A percentile compares a stretch with the other conserved stretches of the same genome.
These are phyloP conservation scores for Didymella pomorum DNA, from an alignment of 2,329 filamentous ascomycete genomes.

Conservation along the genomic window DNA sequence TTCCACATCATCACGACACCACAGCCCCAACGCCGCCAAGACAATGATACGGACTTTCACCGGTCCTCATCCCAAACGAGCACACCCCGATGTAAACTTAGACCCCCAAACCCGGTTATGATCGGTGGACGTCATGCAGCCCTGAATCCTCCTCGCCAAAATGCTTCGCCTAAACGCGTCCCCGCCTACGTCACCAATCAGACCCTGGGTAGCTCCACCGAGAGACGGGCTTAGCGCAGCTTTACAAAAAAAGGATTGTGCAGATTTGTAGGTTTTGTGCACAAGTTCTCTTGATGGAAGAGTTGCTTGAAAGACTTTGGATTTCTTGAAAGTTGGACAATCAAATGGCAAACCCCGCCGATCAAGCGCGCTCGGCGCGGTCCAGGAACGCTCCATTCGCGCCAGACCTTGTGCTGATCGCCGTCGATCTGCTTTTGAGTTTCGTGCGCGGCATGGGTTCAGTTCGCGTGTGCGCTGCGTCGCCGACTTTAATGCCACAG, in stretches of 20 bases:
- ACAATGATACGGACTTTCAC: neutral
- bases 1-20: neutral
- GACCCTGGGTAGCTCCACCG: neutral
- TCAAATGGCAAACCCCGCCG: neutral
- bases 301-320: neutral
- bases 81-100: neutral
- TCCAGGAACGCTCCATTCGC: neutral
- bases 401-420: conserved; percentile 1
- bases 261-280: neutral
- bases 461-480: neutral
- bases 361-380: neutral
- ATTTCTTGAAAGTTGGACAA: neutral
- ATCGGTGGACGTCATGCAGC: conserved; percentile 15
- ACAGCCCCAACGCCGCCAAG: conserved; percentile 1
- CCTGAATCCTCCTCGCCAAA: conserved; percentile 7
- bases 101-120: neutral
- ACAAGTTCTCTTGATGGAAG: too few species aligned
- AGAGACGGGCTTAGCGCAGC: too few species aligned
- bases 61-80: neutral
- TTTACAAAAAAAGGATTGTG: neutral
- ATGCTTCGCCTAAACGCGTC: neutral
- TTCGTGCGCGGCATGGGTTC: conserved; percentile 8
- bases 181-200: conserved; percentile 18
- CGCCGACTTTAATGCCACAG: neutral
- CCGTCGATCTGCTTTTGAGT: conserved; percentile 14